phyloP scores from a whole-genome alignment of 495 filamentous ascomycete species.

The Aspergillus olivimuriae region DNA sequence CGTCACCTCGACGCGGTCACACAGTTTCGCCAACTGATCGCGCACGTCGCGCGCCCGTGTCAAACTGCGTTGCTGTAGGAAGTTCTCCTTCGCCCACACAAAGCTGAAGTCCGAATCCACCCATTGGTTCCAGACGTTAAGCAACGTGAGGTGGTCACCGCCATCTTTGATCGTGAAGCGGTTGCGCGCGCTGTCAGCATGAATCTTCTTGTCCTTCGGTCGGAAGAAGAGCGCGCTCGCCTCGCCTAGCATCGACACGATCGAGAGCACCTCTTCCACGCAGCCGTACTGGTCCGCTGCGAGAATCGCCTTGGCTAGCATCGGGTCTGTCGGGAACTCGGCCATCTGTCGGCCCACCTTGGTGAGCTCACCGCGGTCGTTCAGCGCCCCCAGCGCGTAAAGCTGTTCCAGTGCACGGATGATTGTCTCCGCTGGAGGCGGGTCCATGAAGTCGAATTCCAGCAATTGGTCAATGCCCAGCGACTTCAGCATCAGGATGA shows the following conservation, averaged over 20 bases:
- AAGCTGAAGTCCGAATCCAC: constrained; percentile 85
- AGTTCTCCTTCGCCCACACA: constrained; percentile 91
- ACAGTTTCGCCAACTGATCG: constrained; percentile 90
- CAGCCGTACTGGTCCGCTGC: constrained; percentile 83
- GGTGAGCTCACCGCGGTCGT: constrained; percentile 83
- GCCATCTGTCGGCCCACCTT: constrained; percentile 94
- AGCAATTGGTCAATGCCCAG: constrained; percentile 92
- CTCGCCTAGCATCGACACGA: constrained; percentile 92
- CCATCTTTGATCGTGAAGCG: constrained; percentile 90
- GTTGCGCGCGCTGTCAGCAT: constrained; percentile 87
- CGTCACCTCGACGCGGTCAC: constrained; percentile 84
- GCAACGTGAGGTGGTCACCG: constrained; percentile 81
- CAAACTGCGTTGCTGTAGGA: constrained; percentile 81
- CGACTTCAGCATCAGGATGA: constrained; percentile 81
- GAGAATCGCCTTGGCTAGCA: constrained; percentile 89
- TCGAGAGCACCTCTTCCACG: constrained; percentile 90
- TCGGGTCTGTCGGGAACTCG: constrained; percentile 91
- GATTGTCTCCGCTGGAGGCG: constrained; percentile 83
- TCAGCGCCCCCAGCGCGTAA: constrained; percentile 85
- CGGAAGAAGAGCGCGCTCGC: constrained; percentile 86
- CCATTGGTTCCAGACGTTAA: constrained; percentile 99
- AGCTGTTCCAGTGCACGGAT: constrained; percentile 88
- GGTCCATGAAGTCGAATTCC: constrained; percentile 95
- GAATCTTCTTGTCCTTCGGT: constrained; percentile 95
- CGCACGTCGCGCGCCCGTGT: constrained; percentile 86